Conservation (phyloP, 805 yeast species). For the Pichia gijzeniarum region DNA sequence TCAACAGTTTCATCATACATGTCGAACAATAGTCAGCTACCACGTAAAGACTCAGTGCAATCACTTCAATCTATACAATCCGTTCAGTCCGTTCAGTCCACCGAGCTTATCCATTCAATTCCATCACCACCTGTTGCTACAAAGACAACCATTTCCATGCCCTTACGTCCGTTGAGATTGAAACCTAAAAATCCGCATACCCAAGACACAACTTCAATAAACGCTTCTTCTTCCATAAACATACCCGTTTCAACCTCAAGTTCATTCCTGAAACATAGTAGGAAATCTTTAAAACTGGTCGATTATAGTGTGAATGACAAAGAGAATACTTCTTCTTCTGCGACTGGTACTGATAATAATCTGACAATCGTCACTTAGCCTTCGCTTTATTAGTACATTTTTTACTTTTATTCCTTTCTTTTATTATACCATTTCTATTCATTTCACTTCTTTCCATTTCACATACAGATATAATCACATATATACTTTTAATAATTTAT, state of each 20-base stretch:
- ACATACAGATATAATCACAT: too few relatives aligned
- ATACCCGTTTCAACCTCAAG: slow-evolving; percentile 7
- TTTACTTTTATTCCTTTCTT: not conserved
- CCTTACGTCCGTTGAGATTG: slow-evolving; percentile 15
- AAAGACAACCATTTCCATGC: slow-evolving; percentile 11
- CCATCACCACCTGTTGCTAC: not conserved
- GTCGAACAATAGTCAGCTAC: slow-evolving; percentile 15
- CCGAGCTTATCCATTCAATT: not conserved
- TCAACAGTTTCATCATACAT: slow-evolving; percentile 20
- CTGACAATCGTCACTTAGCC: not conserved
- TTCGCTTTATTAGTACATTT: not conserved
- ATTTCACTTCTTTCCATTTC: not conserved
- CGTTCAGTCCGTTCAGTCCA: too few relatives aligned
- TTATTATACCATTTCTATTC: not conserved
- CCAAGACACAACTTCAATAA: not conserved
- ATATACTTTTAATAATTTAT: not conserved
- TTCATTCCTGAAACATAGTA: slow-evolving; percentile 3
- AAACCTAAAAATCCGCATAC: slow-evolving; percentile 8
- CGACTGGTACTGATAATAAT: not conserved
- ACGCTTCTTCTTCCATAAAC: not conserved
- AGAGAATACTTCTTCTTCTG: not conserved
- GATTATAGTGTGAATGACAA: not conserved
- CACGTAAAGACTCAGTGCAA: slow-evolving; percentile 10
- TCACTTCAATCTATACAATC: too few relatives aligned
- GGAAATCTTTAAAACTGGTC: slow-evolving; percentile 1